A percentile compares a stretch with the other conserved stretches of the same genome.
These are phyloP conservation scores for Lachnellula suecica DNA, from an alignment of 2,329 filamentous ascomycete species.

Conservation along the genomic window DNA sequence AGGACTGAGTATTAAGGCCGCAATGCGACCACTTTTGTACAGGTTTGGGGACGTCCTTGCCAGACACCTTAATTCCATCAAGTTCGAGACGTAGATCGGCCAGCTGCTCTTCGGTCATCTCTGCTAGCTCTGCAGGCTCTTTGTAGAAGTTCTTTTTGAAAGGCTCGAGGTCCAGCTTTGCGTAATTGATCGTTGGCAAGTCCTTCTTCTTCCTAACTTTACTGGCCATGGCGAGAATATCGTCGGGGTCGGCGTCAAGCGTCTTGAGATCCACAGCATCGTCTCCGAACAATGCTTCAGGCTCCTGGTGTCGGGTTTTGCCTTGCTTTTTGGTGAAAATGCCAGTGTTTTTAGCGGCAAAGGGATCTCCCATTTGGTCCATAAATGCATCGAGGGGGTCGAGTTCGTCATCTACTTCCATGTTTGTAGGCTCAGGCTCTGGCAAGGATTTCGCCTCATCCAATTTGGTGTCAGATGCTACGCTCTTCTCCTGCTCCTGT, in stretches of 20 bases:
- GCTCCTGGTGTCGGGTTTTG: conserved; percentile 60
- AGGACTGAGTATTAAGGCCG: conserved; percentile 80
- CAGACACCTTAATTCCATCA: conserved; percentile 92
- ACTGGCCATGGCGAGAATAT: conserved; percentile 59
- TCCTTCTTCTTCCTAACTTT: conserved; percentile 86
- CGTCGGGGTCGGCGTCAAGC: conserved; percentile 62
- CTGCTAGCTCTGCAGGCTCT: conserved; percentile 79
- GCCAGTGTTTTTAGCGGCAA: conserved; percentile 36
- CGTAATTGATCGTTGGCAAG: conserved; percentile 83
- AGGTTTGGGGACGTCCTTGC: conserved; percentile 85
- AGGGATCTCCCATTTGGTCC: conserved; percentile 57
- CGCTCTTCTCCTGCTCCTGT: not conserved
- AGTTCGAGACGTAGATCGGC: conserved; percentile 80
- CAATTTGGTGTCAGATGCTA: conserved; percentile 33
- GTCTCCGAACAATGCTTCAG: conserved; percentile 86
- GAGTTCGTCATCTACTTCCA: conserved; percentile 62
- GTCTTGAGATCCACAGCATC: conserved; percentile 69
- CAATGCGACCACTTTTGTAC: conserved; percentile 97
- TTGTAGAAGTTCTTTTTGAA: conserved; percentile 96
- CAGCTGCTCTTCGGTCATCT: conserved; percentile 83
- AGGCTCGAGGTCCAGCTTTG: conserved; percentile 78
- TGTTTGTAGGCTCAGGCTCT: conserved; percentile 40
- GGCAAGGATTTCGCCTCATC: conserved; percentile 29
- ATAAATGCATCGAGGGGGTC: conserved; percentile 98
- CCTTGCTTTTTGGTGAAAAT: conserved; percentile 30